Conservation (phyloP, 2,329 filamentous ascomycete genomes). For the Claviceps paspali region DNA sequence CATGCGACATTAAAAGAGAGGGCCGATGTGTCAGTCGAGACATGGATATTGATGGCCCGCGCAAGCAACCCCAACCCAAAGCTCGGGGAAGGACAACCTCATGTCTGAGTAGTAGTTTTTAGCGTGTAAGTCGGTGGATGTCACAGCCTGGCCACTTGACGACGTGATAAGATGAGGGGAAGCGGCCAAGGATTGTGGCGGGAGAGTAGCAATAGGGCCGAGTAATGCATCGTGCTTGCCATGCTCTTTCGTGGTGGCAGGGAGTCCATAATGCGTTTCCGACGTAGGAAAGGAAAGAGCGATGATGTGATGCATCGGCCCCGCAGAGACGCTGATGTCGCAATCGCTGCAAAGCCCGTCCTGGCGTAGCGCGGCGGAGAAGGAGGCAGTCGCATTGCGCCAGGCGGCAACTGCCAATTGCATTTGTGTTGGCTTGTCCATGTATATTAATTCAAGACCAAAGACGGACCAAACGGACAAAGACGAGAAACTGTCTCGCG, state of each 20-base stretch:
- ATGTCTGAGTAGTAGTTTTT: not conserved
- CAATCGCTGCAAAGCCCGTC: conserved; percentile 3
- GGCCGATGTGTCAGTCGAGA: no score
- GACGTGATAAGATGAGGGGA: not conserved
- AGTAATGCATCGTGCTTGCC: not conserved
- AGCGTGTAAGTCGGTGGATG: not conserved
- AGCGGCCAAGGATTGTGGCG: not conserved
- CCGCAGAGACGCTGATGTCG: conserved; percentile 5
- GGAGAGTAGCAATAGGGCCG: not conserved
- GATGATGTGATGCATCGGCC: conserved; percentile 6
- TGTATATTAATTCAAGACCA: no score
- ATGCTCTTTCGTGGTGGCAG: not conserved
- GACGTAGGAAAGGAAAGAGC: not conserved
- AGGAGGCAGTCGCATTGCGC: not conserved
- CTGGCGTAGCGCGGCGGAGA: conserved; percentile 2
- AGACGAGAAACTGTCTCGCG: no score
- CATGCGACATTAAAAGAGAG: no score
- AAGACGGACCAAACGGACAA: no score
- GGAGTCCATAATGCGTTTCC: not conserved
- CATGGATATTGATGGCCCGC: no score
- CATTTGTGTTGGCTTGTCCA: no score
- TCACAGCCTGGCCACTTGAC: not conserved
- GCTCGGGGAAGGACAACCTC: no score
- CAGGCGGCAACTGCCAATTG: no score
- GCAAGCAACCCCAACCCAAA: no score